Evolutionary conservation across 2,329 filamentous ascomycete genomes (phyloP), one percentile per base, ranked within the genome.

Genomic region (Lachnellula suecica): DNA sequence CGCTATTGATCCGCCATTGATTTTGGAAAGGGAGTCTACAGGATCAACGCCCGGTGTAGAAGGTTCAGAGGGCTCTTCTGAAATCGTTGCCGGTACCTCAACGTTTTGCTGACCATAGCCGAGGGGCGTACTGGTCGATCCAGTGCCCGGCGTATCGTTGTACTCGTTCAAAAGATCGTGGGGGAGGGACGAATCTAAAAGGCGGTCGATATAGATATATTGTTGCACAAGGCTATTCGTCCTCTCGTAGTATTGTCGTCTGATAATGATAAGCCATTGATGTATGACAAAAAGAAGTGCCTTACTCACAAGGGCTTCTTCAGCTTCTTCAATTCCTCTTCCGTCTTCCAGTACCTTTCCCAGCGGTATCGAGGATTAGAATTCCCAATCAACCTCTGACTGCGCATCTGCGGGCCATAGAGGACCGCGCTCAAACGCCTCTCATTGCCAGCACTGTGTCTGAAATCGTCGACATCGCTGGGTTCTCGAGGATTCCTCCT

Each of bases 91-190:
- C 2, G 90, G 88, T 6, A 91, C 79, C 60, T 84, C 80, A 57
- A 82, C 78, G 41, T 50, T 22, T 77, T 77, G 35, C 76, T 79
- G 19, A 76, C 75, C 40, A 81, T 76, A 45, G 24, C 55, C 47
- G 38, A n/a, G n/a, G n/a, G n/a, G n/a, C n/a, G n/a, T n/a, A n/a
- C n/a, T 31, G 46, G 49, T 29, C 49, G 52, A 31, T 42, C 45
- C 56, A 50, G 50, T 52, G 10, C 57, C 52, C 2, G 59, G 59
- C 10, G 61, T 63, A 53, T 87, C 76, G 58, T 85, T 85, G 70
- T 96, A 97, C 70, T 97, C 92, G 66, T 95, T 92, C 52, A 97
- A 84, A 41, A 97, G 77, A 63, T 93, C 87, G 66, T 96, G 92
- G 2, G 92, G 92, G n/a, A 96, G 82, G 25, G 90, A 92, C 8